Percentiles rank a stretch among this genome's conserved stretches.
Conservation (phyloP, 1,139 yeast genomes). For the Hansenula sp. region DNA sequence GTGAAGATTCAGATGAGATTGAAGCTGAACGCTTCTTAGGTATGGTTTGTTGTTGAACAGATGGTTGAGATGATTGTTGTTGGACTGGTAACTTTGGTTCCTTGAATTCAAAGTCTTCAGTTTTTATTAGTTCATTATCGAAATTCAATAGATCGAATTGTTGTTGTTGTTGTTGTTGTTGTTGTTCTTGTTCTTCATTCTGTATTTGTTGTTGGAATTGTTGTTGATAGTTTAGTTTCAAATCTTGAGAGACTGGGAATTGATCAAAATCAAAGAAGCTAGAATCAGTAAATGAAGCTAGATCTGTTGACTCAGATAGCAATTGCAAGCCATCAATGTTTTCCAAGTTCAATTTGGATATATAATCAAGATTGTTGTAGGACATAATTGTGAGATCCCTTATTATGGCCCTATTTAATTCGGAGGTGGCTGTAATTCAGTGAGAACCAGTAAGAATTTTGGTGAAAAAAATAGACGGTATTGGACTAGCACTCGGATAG, state of each 20-base stretch:
- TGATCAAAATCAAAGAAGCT: conserved; percentile 48
- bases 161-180: conserved; percentile 1
- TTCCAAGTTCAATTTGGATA: conserved; percentile 38
- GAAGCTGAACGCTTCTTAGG: background rate
- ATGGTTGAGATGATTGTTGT: conserved; percentile 1
- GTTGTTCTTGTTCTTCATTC: conserved; percentile 9
- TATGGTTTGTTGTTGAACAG: background rate
- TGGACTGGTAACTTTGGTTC: background rate
- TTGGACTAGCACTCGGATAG: too few relatives aligned
- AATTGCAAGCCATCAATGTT: conserved; percentile 19
- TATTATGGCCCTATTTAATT: too few relatives aligned
- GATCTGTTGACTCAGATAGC: conserved; percentile 29
- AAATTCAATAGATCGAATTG: too few relatives aligned
- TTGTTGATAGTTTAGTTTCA: conserved; percentile 10
- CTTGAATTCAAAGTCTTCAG: background rate
- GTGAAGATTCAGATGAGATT: background rate
- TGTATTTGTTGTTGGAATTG: conserved; percentile 24
- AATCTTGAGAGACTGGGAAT: conserved; percentile 18
- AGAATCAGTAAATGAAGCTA: conserved; percentile 41
- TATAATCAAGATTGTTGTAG: conserved; percentile 31
- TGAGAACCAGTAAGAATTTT: too few relatives aligned
- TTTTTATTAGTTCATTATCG: background rate
- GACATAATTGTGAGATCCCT: background rate
- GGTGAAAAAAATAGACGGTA: too few relatives aligned
- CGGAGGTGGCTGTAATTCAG: too few relatives aligned